These are phyloP conservation scores for Trichosporon sp. DNA, from an alignment of 1,284 basidiomycete species.

Conservation along the genomic window DNA sequence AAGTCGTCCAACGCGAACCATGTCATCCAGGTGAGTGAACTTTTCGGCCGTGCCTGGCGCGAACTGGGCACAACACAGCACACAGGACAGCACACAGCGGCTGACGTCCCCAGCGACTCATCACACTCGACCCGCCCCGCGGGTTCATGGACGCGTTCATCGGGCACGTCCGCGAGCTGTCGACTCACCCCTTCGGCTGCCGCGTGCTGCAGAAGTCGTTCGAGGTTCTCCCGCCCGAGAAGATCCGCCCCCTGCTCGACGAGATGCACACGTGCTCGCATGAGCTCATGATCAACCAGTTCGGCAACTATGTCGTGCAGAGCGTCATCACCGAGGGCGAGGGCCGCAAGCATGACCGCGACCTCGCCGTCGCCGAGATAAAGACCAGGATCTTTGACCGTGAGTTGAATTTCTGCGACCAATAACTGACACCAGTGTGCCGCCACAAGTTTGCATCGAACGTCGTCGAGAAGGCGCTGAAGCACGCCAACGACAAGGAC, in stretches of 20 bases:
- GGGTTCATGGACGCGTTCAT: constrained; percentile 72
- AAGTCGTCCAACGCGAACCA: constrained; percentile 94
- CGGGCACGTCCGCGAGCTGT: constrained; percentile 76
- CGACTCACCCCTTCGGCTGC: constrained; percentile 90
- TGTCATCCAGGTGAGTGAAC: constrained; percentile 59
- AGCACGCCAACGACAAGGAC: constrained; percentile 61
- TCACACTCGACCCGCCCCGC: constrained; percentile 72
- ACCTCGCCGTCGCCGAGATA: constrained; percentile 65
- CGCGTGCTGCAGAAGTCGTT: constrained; percentile 91
- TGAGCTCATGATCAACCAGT: constrained; percentile 78
- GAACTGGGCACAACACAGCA: neutral
- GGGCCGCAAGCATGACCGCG: constrained; percentile 66
- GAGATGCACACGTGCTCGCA: constrained; percentile 72
- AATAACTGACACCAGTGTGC: constrained; percentile 53
- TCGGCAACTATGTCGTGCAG: constrained; percentile 89
- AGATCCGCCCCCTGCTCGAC: constrained; percentile 69
- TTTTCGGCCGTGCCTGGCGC: neutral
- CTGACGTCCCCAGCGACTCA: constrained; percentile 56
- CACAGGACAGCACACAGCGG: no score
- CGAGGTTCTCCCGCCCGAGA: constrained; percentile 70
- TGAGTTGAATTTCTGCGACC: constrained; percentile 19
- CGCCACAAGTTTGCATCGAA: constrained; percentile 96
- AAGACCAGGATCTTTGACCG: constrained; percentile 69
- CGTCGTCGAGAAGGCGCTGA: constrained; percentile 88
- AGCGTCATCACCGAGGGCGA: constrained; percentile 70